Evolutionary conservation across 768 basidiomycete genomes (phyloP).

Genomic region (Suillus subluteus): DNA sequence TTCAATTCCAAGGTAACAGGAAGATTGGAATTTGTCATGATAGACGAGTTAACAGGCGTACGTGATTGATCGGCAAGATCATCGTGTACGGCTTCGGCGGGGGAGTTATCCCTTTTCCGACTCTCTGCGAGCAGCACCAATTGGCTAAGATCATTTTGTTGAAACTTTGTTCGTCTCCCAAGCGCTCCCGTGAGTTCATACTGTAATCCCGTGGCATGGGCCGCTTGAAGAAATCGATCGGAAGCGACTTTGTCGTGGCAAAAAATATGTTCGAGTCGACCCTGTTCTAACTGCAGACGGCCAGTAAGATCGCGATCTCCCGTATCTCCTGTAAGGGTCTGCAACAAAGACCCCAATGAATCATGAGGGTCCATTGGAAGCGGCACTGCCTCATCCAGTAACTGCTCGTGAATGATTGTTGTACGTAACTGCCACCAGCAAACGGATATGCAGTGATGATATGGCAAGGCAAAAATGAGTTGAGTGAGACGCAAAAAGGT

Average conservation of each 20-base stretch:
- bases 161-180: slow-evolving; percentile 94
- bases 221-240: slow-evolving; percentile 77
- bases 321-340: slow-evolving; percentile 46
- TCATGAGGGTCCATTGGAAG: slow-evolving; percentile 46
- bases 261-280: slow-evolving; percentile 78
- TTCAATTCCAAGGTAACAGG: slow-evolving; percentile 87
- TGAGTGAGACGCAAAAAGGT: slow-evolving; percentile 77
- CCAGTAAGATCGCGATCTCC: slow-evolving; percentile 68
- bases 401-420: slow-evolving; percentile 70
- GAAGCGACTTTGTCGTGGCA: slow-evolving; percentile 78
- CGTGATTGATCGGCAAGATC: slow-evolving; percentile 17
- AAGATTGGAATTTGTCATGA: slow-evolving; percentile 34
- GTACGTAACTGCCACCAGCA: slow-evolving; percentile 88
- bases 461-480: slow-evolving; percentile 61
- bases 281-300: slow-evolving; percentile 72
- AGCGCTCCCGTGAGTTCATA: slow-evolving; percentile 93
- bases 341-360: slow-evolving; percentile 45
- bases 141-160: slow-evolving; percentile 82
- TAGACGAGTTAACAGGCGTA: slow-evolving; percentile 13
- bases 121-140: slow-evolving; percentile 94
- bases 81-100: slow-evolving; percentile 14
- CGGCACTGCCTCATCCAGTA: slow-evolving; percentile 81
- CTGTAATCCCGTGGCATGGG: slow-evolving; percentile 74
- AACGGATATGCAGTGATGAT: slow-evolving; percentile 50
- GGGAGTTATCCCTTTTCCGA: slow-evolving; percentile 43